A percentile compares a stretch with the other conserved stretches of the same genome.
These are phyloP conservation scores for Isatis tinctoria DNA, from an alignment of 345 rosid species.

Conservation along the genomic window DNA sequence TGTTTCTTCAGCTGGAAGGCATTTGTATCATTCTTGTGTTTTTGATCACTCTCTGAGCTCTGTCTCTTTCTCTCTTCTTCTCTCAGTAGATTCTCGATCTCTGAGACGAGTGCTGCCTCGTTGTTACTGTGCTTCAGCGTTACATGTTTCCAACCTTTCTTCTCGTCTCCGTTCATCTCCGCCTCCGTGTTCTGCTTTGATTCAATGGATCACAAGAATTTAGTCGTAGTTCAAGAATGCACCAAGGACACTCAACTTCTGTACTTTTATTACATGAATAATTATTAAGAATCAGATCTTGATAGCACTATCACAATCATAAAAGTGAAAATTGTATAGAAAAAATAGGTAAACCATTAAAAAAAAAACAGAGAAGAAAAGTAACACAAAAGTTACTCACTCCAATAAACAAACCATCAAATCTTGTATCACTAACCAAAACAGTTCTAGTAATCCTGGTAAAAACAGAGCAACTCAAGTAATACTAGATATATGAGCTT, in stretches of 20 bases:
- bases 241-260: not conserved
- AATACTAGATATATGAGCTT: no score
- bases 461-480: no score
- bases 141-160: slow-evolving; percentile 36
- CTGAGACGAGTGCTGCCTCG: slow-evolving; percentile 31
- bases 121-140: slow-evolving; percentile 29
- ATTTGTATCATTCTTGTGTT: slow-evolving; percentile 29
- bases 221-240: slow-evolving; percentile 5
- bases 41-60: slow-evolving; percentile 23
- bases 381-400: no score
- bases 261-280: not conserved
- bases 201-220: slow-evolving; percentile 17
- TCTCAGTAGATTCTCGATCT: slow-evolving; percentile 28
- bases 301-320: not conserved
- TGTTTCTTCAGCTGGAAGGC: slow-evolving; percentile 31
- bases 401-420: no score
- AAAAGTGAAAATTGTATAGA: not conserved
- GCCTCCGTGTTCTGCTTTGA: slow-evolving; percentile 30
- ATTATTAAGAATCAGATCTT: not conserved
- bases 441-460: no score
- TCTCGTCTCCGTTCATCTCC: slow-evolving; percentile 21
- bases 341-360: no score
- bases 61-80: slow-evolving; percentile 33
- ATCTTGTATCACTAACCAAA: no score
- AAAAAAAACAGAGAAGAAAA: no score